Evolutionary conservation across 305 asterid genomes (phyloP), one percentile per base, ranked within the genome.

Genomic region (Fraxinus nigra): DNA sequence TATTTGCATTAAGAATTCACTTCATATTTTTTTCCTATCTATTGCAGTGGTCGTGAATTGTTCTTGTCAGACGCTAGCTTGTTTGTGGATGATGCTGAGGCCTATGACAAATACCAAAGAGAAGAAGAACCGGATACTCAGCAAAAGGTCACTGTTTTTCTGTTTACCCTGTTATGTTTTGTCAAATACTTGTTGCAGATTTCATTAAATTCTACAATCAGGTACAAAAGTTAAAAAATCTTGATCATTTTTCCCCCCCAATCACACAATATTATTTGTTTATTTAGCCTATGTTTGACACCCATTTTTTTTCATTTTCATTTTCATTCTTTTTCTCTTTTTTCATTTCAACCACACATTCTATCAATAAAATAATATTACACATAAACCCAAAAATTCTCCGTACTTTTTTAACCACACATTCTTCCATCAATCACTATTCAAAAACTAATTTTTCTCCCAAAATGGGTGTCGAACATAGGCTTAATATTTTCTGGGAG

Each of bases 41-140:
- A 67, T 81, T 30, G 77, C 97, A 96, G 99, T 89, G 99, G 99
- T 54, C 99, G 99, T 78, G 99, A 95, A 93, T 91, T 96, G 85
- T 95, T 95, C 89, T 89, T 96, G 80, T 85, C 93, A 65, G 97
- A 96, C 48, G 87, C 99, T 73, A 96, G 95, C 84, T 81, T 89
- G 88, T 96, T 96, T 82, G 95, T 96, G 80, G 99, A 96, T 89
- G 98, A 96, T 85, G 93, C 85, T 75, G 98, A 89, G 85, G 99
- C 99, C 76, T 93, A 90, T 88, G 98, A 94, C 82, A 80, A 83
- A 77, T 95, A 94, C 85, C 93, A 89, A 79, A 88, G 98, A 85
- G 97, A 92, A 22, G 92, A 85, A 80, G 92, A 87, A 77, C 69
- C 87, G 1, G 86, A 83, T 24, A 84, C 79, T 18, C 92, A 87